Percentiles rank a stretch among this genome's conserved stretches.
phyloP scores from a whole-genome alignment of 2,329 filamentous ascomycete species.

The Lasiodiplodia theobromae region DNA sequence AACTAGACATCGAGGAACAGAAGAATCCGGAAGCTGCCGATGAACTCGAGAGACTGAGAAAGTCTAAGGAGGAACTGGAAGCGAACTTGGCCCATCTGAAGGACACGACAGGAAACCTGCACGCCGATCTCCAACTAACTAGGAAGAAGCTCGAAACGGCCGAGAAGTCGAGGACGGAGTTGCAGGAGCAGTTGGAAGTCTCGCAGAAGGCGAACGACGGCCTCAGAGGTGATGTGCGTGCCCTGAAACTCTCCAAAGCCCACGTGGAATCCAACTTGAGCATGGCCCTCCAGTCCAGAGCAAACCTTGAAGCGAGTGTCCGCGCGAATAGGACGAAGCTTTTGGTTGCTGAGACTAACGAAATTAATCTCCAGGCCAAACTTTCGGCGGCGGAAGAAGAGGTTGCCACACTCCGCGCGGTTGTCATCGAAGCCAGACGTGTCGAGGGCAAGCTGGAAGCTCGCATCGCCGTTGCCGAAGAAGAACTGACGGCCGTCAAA shows the following conservation, averaged over 20 bases:
- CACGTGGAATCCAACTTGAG: constrained; percentile 35
- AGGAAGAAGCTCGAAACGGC: constrained; percentile 38
- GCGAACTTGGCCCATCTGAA: constrained; percentile 37
- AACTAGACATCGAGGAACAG: constrained; percentile 23
- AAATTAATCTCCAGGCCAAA: constrained; percentile 34
- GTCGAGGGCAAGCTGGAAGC: constrained; percentile 41
- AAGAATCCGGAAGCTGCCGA: constrained; percentile 26
- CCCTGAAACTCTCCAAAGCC: constrained; percentile 33
- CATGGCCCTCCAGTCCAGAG: constrained; percentile 32
- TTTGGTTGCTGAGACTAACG: constrained; percentile 37
- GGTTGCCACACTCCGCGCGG: constrained; percentile 37
- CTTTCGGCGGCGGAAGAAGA: constrained; percentile 40
- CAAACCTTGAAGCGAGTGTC: constrained; percentile 36
- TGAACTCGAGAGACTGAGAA: constrained; percentile 37
- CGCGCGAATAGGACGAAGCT: constrained; percentile 37
- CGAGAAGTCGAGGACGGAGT: constrained; percentile 35
- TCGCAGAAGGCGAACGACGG: constrained; percentile 36
- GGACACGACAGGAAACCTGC: constrained; percentile 35
- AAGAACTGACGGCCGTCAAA: constrained; percentile 40
- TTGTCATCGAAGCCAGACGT: constrained; percentile 38
- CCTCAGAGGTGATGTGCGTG: constrained; percentile 34
- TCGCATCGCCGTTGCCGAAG: constrained; percentile 42
- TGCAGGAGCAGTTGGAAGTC: constrained; percentile 36
- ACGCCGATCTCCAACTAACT: constrained; percentile 35
- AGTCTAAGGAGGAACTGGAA: constrained; percentile 35